phyloP scores from a whole-genome alignment of 352 stramenopile genomes.

The Phytophthora syringae region DNA sequence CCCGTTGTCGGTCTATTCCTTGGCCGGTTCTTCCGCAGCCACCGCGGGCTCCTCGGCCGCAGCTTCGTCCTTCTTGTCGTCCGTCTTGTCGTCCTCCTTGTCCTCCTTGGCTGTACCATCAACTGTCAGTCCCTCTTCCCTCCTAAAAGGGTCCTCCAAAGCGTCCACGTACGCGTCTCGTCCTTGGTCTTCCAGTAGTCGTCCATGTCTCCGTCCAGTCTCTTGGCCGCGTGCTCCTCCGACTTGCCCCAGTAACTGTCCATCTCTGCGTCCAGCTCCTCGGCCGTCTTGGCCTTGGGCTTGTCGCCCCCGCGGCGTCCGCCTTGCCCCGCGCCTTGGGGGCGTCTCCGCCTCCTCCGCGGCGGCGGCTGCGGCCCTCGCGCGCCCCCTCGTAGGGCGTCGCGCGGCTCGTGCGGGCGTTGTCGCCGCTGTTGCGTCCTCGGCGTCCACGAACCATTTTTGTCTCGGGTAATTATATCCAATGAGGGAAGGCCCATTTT shows the following conservation, averaged over 20 bases:
- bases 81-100: slow-evolving; percentile 16
- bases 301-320: slow-evolving; percentile 46
- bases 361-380: slow-evolving; percentile 34
- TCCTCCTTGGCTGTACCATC: slow-evolving; percentile 25
- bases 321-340: slow-evolving; percentile 31
- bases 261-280: slow-evolving; percentile 87
- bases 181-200: slow-evolving; percentile 91
- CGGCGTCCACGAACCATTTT: slow-evolving; percentile 55
- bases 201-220: slow-evolving; percentile 86
- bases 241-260: slow-evolving; percentile 90
- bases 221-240: slow-evolving; percentile 84
- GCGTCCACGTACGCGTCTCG: slow-evolving; percentile 38
- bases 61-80: slow-evolving; percentile 34
- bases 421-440: slow-evolving; percentile 35
- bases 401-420: slow-evolving; percentile 26
- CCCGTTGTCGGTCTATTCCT: slow-evolving; percentile 46
- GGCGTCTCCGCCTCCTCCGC: slow-evolving; percentile 19
- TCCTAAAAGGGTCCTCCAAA: neutral
- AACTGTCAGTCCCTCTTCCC: too few relatives aligned
- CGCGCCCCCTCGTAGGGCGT: slow-evolving; percentile 55
- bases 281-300: slow-evolving; percentile 73
- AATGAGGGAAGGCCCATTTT: too few relatives aligned
- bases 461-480: too few relatives aligned
- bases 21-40: slow-evolving; percentile 21
- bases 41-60: slow-evolving; percentile 25